Conservation (phyloP, 1,139 yeast genomes). For the Scheffersomyces cryptocercus region DNA sequence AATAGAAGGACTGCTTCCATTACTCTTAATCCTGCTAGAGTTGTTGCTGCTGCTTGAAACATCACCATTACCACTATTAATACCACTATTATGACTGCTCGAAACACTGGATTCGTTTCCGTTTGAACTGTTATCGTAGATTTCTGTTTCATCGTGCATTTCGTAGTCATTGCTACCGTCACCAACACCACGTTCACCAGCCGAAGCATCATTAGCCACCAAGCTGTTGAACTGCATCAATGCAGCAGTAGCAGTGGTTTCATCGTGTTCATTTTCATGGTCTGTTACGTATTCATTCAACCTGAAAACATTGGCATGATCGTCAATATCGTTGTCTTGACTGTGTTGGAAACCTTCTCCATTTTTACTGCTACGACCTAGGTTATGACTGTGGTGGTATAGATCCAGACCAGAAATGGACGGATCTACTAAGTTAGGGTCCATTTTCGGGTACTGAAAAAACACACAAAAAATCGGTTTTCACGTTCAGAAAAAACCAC, state of each 20-base stretch:
- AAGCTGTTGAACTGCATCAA: constrained; percentile 14
- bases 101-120: no score
- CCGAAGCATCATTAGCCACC: neutral
- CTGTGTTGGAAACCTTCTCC: neutral
- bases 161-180: constrained; percentile 1
- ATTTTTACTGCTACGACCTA: constrained; percentile 1
- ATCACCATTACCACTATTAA: neutral
- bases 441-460: constrained; percentile 9
- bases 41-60: no score
- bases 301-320: constrained; percentile 15
- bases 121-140: no score
- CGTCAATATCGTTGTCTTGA: neutral
- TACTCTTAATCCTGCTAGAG: neutral
- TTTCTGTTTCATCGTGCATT: neutral
- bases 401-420: constrained; percentile 8
- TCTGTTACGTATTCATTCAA: constrained; percentile 14
- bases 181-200: constrained; percentile 7
- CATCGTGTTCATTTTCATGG: constrained; percentile 7
- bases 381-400: constrained; percentile 2
- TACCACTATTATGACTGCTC: neutral
- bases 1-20: neutral
- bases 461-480: no score
- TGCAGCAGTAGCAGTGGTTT: constrained; percentile 18
- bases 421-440: constrained; percentile 8
- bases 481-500: no score